Conservation (phyloP, 1,284 basidiomycete species). For the Pseudomicrostroma phylloplanum region DNA sequence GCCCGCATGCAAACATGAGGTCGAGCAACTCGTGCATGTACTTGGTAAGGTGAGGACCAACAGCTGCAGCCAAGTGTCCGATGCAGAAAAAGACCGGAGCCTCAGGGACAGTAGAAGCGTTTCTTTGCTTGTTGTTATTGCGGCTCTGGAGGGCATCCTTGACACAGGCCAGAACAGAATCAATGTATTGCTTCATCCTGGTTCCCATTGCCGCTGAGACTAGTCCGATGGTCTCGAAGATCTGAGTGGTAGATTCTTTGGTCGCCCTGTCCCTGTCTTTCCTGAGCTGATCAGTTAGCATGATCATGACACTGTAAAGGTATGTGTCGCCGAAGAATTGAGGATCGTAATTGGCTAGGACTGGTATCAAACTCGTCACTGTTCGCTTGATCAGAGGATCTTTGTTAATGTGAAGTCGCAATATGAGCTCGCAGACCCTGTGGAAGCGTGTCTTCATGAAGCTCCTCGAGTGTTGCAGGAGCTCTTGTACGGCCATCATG, state of each 20-base stretch:
- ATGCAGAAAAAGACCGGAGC: constrained; percentile 97
- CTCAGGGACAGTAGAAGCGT: constrained; percentile 70
- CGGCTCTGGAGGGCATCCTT: constrained; percentile 77
- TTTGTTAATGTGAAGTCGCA: constrained; percentile 81
- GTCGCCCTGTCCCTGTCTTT: constrained; percentile 40
- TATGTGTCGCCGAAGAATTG: constrained; percentile 45
- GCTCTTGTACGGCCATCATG: constrained; percentile 81
- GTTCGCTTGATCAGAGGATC: constrained; percentile 77
- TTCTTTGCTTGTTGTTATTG: constrained; percentile 66
- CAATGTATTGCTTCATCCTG: constrained; percentile 92
- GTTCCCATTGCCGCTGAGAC: constrained; percentile 84
- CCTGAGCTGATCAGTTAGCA: constrained; percentile 35
- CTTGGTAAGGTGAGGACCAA: constrained; percentile 91
- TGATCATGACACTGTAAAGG: constrained; percentile 40
- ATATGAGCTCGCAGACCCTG: constrained; percentile 82
- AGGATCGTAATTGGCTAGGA: constrained; percentile 46
- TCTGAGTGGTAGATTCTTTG: constrained; percentile 32
- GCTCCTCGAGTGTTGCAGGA: constrained; percentile 88
- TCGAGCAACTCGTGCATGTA: constrained; percentile 93
- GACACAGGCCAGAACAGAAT: constrained; percentile 82
- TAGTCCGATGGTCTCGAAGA: constrained; percentile 93
- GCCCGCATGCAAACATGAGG: constrained; percentile 89
- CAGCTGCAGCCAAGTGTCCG: constrained; percentile 88
- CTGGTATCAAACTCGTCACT: constrained; percentile 41
- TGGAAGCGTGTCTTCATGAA: constrained; percentile 89